Conservation (phyloP, 176 grass and related monocot species). For the Ensete ventricosum region DNA sequence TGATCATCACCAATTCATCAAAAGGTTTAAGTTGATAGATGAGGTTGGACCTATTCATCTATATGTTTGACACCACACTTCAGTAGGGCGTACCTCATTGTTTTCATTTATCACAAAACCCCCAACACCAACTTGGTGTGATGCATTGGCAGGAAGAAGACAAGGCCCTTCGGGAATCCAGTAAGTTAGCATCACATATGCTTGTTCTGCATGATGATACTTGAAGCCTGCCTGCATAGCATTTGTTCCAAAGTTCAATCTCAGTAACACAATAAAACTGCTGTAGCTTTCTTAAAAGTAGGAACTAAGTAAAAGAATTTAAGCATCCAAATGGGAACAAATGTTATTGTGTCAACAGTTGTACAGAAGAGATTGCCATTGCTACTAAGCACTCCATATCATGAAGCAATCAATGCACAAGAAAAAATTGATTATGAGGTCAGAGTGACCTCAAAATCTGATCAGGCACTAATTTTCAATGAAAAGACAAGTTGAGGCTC, state of each 20-base stretch:
- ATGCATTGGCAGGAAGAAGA: constrained; percentile 90
- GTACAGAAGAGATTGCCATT: not conserved
- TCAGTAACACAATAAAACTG: not conserved
- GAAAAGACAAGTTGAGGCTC: too few relatives aligned
- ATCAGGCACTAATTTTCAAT: too few relatives aligned
- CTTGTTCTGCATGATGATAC: constrained; percentile 93
- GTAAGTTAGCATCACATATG: constrained; percentile 90
- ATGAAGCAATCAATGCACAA: too few relatives aligned
- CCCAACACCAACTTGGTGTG: constrained; percentile 90
- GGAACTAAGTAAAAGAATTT: not conserved
- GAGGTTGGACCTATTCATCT: not conserved
- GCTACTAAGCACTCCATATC: not conserved
- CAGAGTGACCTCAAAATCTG: too few relatives aligned
- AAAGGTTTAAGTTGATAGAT: not conserved
- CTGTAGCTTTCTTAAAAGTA: not conserved
- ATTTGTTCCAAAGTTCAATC: not conserved
- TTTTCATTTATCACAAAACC: constrained; percentile 88
- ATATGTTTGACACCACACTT: not conserved
- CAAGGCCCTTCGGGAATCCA: constrained; percentile 85
- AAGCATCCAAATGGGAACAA: not conserved
- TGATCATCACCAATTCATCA: not conserved
- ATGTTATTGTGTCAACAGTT: too few relatives aligned
- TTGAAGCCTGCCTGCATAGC: constrained; percentile 75
- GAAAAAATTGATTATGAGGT: too few relatives aligned
- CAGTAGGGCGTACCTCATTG: constrained; percentile 46